These are phyloP conservation scores for Arthrobotrys entomopaga DNA, from an alignment of 2,329 filamentous ascomycete species.

Conservation along the genomic window DNA sequence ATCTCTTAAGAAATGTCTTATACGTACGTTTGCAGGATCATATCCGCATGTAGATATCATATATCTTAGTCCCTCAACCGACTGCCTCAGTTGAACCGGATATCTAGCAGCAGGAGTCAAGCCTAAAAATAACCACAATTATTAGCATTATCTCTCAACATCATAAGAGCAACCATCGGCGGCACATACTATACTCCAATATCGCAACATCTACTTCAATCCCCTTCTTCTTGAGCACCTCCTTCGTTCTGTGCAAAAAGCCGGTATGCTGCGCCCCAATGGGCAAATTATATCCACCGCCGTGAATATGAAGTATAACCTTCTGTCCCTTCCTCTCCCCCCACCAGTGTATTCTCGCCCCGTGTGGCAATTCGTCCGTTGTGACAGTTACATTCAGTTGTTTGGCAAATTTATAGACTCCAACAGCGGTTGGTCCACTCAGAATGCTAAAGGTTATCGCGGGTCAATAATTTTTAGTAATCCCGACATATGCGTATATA, in stretches of 20 bases:
- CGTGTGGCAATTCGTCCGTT: conserved; percentile 25
- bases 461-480: no score
- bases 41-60: conserved; percentile 33
- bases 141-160: not conserved
- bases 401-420: conserved; percentile 18
- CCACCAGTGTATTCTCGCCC: conserved; percentile 44
- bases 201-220: conserved; percentile 32
- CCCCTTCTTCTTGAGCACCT: conserved; percentile 32
- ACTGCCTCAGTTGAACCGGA: conserved; percentile 38
- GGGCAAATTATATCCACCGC: conserved; percentile 48
- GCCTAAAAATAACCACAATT: conserved; percentile 3
- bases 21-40: conserved; percentile 46
- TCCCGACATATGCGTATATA: no score
- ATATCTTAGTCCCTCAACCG: conserved; percentile 38
- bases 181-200: conserved; percentile 37
- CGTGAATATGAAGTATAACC: conserved; percentile 38
- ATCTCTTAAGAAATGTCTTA: conserved; percentile 66
- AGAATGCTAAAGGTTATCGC: not conserved
- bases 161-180: no score
- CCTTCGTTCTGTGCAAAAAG: conserved; percentile 21
- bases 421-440: conserved; percentile 10
- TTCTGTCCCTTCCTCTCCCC: conserved; percentile 39
- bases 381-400: conserved; percentile 12
- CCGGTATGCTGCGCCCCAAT: conserved; percentile 33
- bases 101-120: conserved; percentile 42